Base-by-base conservation (phyloP, 106 monocot genomes). In the Triglochin maritima region DNA sequence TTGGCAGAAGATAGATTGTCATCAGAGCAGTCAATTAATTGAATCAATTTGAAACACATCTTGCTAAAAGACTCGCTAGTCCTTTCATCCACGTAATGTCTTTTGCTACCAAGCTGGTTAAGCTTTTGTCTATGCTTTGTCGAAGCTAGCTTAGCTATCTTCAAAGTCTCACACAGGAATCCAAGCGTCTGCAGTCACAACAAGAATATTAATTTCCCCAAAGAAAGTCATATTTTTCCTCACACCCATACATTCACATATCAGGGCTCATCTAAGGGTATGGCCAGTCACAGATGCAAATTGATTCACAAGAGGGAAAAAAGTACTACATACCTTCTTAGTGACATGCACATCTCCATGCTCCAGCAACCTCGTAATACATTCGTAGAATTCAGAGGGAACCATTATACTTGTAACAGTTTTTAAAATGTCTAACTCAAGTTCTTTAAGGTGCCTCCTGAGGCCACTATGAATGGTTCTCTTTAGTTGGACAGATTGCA, bases 351-450 rank as follows among this genome's bases (percentile, higher is more conserved):
- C 73, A 78, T 86, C 79, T 63, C 54, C 16, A 74, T 77, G 58
- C 3, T 48, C 80, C 17, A 96, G 45, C 66, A 96, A 67, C 41
- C 65, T 75, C 72, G 62, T 79, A 15, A 91, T 82, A 17, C 72
- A 44, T 77, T 52, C 79, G 65, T 91, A 96, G 68, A 78, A 90
- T 67, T 75, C 67, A 41, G 91, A 88, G 5, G 91, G 84, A 44
- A 49, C 14, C 81, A 96, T 88, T 66, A 81, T 72, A 46, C 50
- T 69, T 61, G 80, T 84, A 47, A 82, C 72, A 65, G 54, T 59
- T 65, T 82, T 88, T n/a, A 91, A 62, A 8, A 82, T 52, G 49
- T n/a, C 50, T 64, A 65, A 57, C 9, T 66, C 78, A 49, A 50
- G 76, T 57, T 86, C 81, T 41, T 77, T 82, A 47, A 86, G 48